Conservation (phyloP, 129 eudicot genomes). For the Tagetes patula region DNA sequence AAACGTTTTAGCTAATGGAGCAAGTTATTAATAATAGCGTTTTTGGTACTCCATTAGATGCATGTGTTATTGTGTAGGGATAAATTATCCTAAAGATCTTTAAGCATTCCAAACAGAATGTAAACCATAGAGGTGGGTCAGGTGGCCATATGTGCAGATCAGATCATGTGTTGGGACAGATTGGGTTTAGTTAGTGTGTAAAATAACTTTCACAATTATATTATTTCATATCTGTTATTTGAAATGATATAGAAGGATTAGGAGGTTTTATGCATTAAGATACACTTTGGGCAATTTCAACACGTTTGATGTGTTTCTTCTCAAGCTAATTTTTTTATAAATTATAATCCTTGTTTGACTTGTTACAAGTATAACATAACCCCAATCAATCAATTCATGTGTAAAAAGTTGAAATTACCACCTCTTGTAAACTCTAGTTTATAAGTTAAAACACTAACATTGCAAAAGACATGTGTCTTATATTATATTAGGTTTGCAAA, state of each 20-base stretch:
- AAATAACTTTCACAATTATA: not conserved
- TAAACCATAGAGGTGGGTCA: not conserved
- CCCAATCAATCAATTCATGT: not conserved
- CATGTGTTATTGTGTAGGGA: not conserved
- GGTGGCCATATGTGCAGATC: not conserved
- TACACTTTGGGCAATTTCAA: not conserved
- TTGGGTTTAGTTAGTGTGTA: not conserved
- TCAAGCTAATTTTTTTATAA: not conserved
- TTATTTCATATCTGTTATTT: too few species aligned
- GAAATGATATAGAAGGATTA: not conserved
- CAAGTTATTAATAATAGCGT: not conserved
- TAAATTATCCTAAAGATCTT: not conserved
- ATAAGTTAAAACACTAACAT: not conserved
- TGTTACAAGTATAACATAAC: not conserved
- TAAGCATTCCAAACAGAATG: not conserved
- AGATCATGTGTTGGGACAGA: not conserved
- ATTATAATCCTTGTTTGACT: not conserved
- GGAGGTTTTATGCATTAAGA: not conserved
- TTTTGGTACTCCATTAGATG: not conserved
- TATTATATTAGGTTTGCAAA: not conserved
- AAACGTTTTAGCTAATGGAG: slow-evolving; percentile 9
- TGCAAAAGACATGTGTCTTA: not conserved
- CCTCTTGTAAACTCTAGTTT: not conserved
- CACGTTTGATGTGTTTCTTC: not conserved
- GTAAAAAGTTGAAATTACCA: not conserved